Evolutionary conservation across 768 basidiomycete genomes (phyloP).

Genomic region (Lyophyllum atratum): DNA sequence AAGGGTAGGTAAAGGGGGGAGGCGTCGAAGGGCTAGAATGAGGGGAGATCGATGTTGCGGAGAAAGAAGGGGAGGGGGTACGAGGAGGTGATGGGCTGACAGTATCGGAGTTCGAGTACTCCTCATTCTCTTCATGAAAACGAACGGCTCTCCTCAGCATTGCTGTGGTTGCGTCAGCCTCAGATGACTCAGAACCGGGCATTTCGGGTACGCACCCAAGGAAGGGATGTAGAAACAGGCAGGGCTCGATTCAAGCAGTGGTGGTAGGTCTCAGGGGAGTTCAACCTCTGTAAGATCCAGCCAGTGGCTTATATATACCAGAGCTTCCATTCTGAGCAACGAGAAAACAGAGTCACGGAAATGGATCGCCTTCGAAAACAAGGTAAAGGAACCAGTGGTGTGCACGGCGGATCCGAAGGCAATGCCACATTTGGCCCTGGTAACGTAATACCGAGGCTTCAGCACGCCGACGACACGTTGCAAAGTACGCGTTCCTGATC

Average conservation of each 20-base stretch:
- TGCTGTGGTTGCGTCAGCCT: not conserved
- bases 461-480: not conserved
- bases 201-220: not conserved
- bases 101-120: not conserved
- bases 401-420: not conserved
- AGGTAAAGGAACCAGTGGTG: not conserved
- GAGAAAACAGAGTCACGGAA: not conserved
- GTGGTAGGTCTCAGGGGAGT: not conserved
- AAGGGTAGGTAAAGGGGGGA: not conserved
- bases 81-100: not conserved
- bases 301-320: not conserved
- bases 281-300: not conserved
- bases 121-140: not conserved
- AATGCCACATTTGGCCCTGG: not conserved
- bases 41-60: not conserved
- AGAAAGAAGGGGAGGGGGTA: not conserved
- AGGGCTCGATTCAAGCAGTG: not conserved
- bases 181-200: not conserved
- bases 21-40: not conserved
- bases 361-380: not conserved
- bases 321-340: not conserved
- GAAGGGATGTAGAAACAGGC: not conserved
- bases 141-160: not conserved
- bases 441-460: not conserved
- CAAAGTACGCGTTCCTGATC: not conserved